Base-by-base conservation (phyloP, 768 basidiomycete genomes). In the Termitomyces sp. region DNA sequence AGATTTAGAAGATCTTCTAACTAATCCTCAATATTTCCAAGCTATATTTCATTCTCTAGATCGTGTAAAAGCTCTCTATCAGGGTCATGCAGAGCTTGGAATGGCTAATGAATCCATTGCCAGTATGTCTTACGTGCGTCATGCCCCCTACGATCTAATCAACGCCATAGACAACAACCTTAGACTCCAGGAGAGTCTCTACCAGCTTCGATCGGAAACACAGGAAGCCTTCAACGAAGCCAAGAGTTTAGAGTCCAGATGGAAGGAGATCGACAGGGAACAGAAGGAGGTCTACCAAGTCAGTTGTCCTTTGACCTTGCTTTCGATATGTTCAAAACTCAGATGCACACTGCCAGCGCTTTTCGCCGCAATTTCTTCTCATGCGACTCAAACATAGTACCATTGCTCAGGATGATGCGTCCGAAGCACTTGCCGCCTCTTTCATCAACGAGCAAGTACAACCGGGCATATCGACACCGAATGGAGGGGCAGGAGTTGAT, bases 281-380 rank as follows among this genome's bases (percentile, higher is more conserved):
- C 96, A 98, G 74, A 83, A 77, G 52, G 91, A 93, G 30, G 80
- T 94, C 20, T 96, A 95, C 68, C 93, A 94, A 78, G 95, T 93
- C 30, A 56, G 73, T 65, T 18, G 5, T 43, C 43, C 4, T 37
- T 58, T 5, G 1, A 9, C 33, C 42, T 53, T 42, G 1, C 27
- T 4, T 44, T 8, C 27, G 24, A 22, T 34, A 20, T 39, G 12
- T 30, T 8, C 37, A 40, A n/a, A 50, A 20, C 18, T 48, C 24
- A 52, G 22, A 27, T 30, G 27, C 20, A 40, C 52, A 37, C 14
- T n/a, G 39, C 20, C 58, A 97, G 95, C 85, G 91, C 47, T 89
- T 91, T 66, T 85, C 86, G 2, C 88, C 92, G 0, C 89, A 93
- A 64, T 96, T 97, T 67, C 86, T 98, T 32, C 82, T 92, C 47